Evolutionary conservation across 2,329 filamentous ascomycete species (phyloP), one percentile per base, ranked within the genome.

Genomic region (Pyricularia pennisetigena): DNA sequence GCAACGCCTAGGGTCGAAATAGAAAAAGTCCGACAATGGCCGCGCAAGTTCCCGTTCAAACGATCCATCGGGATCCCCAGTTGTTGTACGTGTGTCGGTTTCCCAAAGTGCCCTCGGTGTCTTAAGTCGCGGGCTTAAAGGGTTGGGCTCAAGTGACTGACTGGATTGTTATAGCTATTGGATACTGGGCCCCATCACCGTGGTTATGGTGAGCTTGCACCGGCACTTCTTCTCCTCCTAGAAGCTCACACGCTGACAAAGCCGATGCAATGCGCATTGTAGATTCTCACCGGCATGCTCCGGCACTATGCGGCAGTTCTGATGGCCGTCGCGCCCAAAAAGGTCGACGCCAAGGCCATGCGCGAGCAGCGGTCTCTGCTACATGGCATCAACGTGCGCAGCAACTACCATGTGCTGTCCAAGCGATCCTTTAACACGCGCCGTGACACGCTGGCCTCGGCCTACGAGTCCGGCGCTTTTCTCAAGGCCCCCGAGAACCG

Each of bases 41-140:
- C 16, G 62, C 24, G 74, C 89, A 95, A 82, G 85, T 90, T 72
- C 86, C 91, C 72, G 90, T 92, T 74, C 95, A 99, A 85, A 95
- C 93, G 83, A 97, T 99, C 87, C 91, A 97, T 82, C 82, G 95
- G 87, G 96, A 99, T 90, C 94, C 95, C 76, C 94, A 97, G 81
- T 85, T 99, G 72, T 97, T 99, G 95, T 98, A 83, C 77, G 92
- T 79, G 67, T 20, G 10, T 26, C 28, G 14, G 57, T 12, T 63
- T 30, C 20, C n/a, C 20, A 23, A 35, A 54, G 54, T 16, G 49
- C 10, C 26, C 5, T 14, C 3, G 1, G 32, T 16, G 12, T 57
- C n/a, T n/a, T 6, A 20, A 2, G 23, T 8, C 16, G 20, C 20
- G 23, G 16, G 6, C 41, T n/a, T n/a, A n/a, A n/a, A 12, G 9